Base-by-base conservation (phyloP, 1,284 basidiomycete genomes). In the Sutorius eximius region DNA sequence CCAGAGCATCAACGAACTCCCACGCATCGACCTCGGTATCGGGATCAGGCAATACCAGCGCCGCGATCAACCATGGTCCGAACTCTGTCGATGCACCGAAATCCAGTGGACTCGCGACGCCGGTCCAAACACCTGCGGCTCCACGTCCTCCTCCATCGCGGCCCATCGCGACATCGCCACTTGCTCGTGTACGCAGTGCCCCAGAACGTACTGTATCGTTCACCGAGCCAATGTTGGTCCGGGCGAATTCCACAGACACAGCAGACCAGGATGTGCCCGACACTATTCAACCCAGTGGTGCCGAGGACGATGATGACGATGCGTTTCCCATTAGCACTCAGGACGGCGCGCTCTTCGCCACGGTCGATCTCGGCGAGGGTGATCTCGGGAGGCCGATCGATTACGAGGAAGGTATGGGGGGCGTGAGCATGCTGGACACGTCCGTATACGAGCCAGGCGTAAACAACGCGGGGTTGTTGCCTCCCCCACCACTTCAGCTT, bases 301-400 rank as follows among this genome's bases (percentile, higher is more conserved):
- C n/a, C 0, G 66, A 62, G 6, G 57, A 84, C 16, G 77, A 45
- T 0, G 52, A 40, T 0, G 71, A 67, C 0, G 59, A 85, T 18
- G 75, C 74, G 0, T 86, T 79, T 61, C 75, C 74, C 16, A 78
- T 86, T 60, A 71, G 73, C 45, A 85, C 82, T 0, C 83, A 89
- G 36, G 87, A 88, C 49, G 86, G 82, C 52, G 82, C 76, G 5
- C 78, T 87, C 57, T 72, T 84, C 37, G 83, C 83, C 24, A 71
- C 75, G 10, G 73, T 86, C 22, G 84, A 87, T 58, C 72, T 86
- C 1, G 79, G 75, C 1, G 81, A 82, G 12, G 73, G 72, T 18
- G 83, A 85, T 57, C 52, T 78, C 2, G 78, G 76, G 20, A 66
- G 68, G 44, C 77, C 77, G 7, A 80, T 86, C 49, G 77, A 82